A percentile compares a stretch with the other conserved stretches of the same genome.
Evolutionary conservation across 1,139 yeast species (phyloP).

Genomic region (Petasospora fabianii): DNA sequence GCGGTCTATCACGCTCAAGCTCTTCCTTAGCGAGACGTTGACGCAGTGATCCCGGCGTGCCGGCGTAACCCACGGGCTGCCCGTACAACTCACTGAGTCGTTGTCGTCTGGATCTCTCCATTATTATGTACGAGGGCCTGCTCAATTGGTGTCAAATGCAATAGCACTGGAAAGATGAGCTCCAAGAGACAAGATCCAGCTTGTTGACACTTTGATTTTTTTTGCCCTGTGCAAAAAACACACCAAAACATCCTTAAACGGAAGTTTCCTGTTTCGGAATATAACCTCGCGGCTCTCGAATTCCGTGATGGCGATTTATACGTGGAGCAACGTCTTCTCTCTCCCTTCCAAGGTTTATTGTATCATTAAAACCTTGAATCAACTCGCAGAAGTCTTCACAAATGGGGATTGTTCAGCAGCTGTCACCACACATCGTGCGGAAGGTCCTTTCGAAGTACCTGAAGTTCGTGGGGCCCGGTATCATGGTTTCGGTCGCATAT

Average conservation of each 20-base stretch:
- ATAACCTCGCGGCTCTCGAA: not conserved
- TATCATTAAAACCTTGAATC: too few relatives aligned
- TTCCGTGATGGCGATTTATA: not conserved
- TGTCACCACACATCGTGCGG: not conserved
- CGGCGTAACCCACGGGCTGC: constrained; percentile 13
- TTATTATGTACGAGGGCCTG: constrained; percentile 3
- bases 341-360: not conserved
- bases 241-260: constrained; percentile 3
- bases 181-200: too few relatives aligned
- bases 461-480: constrained; percentile 84
- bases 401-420: not conserved
- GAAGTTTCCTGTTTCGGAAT: not conserved
- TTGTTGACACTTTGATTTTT: constrained; percentile 9
- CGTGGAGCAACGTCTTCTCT: not conserved
- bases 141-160: too few relatives aligned
- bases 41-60: constrained; percentile 19
- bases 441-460: constrained; percentile 44
- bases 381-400: not conserved
- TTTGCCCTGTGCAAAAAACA: not conserved
- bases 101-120: constrained; percentile 29
- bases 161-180: too few relatives aligned
- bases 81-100: constrained; percentile 27
- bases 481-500: constrained; percentile 92
- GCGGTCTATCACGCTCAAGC: constrained; percentile 6
- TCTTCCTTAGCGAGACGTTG: constrained; percentile 18